Evolutionary conservation across 352 stramenopile species (phyloP).

Genomic region (Globisporangium takayamanum): DNA sequence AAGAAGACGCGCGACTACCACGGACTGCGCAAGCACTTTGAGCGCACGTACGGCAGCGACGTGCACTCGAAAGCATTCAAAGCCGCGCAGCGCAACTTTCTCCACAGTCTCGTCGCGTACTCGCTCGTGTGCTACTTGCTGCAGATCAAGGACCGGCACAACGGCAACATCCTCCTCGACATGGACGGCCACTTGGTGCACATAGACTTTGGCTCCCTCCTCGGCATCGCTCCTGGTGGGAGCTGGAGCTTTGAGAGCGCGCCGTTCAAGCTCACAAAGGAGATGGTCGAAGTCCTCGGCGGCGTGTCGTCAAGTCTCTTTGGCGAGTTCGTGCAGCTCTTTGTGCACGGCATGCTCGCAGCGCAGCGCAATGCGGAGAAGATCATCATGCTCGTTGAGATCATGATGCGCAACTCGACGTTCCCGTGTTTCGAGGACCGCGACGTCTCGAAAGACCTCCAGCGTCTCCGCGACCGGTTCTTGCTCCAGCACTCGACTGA

Average conservation of each 20-base stretch:
- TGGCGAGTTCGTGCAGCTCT: constrained; percentile 65
- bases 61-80: constrained; percentile 33
- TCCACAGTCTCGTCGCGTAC: constrained; percentile 65
- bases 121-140: constrained; percentile 84
- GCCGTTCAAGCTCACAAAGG: constrained; percentile 94
- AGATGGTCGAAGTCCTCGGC: constrained; percentile 92
- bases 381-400: constrained; percentile 62
- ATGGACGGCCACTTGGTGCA: constrained; percentile 87
- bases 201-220: constrained; percentile 97
- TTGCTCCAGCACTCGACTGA: constrained; percentile 46
- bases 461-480: constrained; percentile 69
- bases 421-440: constrained; percentile 79
- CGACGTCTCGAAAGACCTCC: constrained; percentile 82
- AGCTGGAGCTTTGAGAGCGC: constrained; percentile 91
- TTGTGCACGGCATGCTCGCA: constrained; percentile 44
- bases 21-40: constrained; percentile 88
- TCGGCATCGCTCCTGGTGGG: constrained; percentile 91
- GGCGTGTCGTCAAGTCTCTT: constrained; percentile 46
- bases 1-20: constrained; percentile 89
- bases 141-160: constrained; percentile 94
- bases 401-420: constrained; percentile 81
- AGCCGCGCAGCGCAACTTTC: constrained; percentile 47
- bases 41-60: constrained; percentile 78
- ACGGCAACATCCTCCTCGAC: constrained; percentile 95
- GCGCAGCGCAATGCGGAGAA: constrained; percentile 54